Evolutionary conservation across 257 asterid species (phyloP).

Genomic region (Jasminum sambac): DNA sequence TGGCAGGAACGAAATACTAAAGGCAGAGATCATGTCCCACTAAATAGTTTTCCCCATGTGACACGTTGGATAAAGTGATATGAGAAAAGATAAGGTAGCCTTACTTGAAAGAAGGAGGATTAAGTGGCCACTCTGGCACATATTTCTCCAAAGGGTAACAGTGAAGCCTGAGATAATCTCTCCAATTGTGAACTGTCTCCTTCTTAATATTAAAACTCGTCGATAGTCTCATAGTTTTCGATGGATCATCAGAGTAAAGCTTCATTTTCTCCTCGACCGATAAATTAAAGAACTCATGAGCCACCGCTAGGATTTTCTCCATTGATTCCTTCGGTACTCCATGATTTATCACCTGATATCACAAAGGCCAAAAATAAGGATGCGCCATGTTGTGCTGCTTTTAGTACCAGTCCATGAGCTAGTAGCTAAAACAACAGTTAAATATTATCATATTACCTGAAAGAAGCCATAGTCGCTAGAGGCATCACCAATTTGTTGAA

Average conservation of each 20-base stretch:
- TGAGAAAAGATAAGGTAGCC: background rate
- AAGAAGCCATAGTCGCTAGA: conserved; percentile 32
- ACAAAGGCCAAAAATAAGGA: background rate
- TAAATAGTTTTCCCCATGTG: background rate
- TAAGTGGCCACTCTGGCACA: conserved; percentile 32
- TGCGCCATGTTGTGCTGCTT: background rate
- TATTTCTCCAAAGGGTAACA: conserved; percentile 37
- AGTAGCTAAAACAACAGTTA: background rate
- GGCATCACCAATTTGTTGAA: conserved; percentile 26
- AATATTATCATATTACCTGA: conserved; percentile 19
- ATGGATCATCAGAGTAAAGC: conserved; percentile 34
- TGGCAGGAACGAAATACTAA: background rate
- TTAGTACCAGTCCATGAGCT: background rate
- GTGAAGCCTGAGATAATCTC: conserved; percentile 38
- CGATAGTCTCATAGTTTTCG: conserved; percentile 31
- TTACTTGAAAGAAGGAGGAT: conserved; percentile 33
- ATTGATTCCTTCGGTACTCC: conserved; percentile 27
- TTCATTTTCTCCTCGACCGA: conserved; percentile 38
- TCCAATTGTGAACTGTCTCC: conserved; percentile 34
- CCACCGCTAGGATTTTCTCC: conserved; percentile 24
- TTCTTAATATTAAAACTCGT: conserved; percentile 32
- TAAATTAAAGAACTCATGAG: conserved; percentile 26
- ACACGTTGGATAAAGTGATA: background rate
- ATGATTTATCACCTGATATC: conserved; percentile 30
- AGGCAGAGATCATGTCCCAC: background rate